A percentile compares a stretch with the other conserved stretches of the same genome.
These are phyloP conservation scores for Cytidiella melzeri DNA, from an alignment of 768 basidiomycete genomes.

Conservation along the genomic window DNA sequence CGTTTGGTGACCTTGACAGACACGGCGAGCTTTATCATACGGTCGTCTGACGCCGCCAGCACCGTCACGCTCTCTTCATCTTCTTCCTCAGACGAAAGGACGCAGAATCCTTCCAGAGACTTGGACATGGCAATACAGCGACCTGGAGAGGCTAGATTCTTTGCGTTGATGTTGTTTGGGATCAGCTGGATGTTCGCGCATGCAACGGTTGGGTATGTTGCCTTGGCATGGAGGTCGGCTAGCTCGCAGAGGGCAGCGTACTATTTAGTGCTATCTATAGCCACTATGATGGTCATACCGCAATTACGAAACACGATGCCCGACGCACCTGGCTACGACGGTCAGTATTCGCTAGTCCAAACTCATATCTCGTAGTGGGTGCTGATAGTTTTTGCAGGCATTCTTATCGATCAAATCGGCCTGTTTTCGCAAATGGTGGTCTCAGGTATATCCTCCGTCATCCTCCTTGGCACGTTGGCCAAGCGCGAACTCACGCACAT, in stretches of 20 bases:
- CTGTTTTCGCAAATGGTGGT: slow-evolving; percentile 56
- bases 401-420: slow-evolving; percentile 32
- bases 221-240: slow-evolving; percentile 33
- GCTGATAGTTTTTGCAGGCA: not conserved
- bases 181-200: slow-evolving; percentile 52
- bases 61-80: slow-evolving; percentile 13
- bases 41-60: slow-evolving; percentile 34
- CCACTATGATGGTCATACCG: slow-evolving; percentile 41
- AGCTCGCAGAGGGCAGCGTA: slow-evolving; percentile 29
- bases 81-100: slow-evolving; percentile 9
- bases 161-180: slow-evolving; percentile 40
- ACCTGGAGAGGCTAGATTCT: slow-evolving; percentile 39
- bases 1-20: slow-evolving; percentile 37
- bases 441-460: slow-evolving; percentile 33
- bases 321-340: slow-evolving; percentile 47
- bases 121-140: slow-evolving; percentile 40
- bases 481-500: slow-evolving; percentile 30
- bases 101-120: slow-evolving; percentile 32
- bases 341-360: slow-evolving; percentile 14
- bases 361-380: not conserved
- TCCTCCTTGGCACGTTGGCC: slow-evolving; percentile 37
- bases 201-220: slow-evolving; percentile 39
- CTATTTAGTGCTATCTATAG: slow-evolving; percentile 34
- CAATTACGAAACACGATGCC: slow-evolving; percentile 51
- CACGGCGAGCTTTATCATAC: slow-evolving; percentile 42